Conservation (phyloP, 2,329 filamentous ascomycete genomes). For the Phaeosphaeria sp. region DNA sequence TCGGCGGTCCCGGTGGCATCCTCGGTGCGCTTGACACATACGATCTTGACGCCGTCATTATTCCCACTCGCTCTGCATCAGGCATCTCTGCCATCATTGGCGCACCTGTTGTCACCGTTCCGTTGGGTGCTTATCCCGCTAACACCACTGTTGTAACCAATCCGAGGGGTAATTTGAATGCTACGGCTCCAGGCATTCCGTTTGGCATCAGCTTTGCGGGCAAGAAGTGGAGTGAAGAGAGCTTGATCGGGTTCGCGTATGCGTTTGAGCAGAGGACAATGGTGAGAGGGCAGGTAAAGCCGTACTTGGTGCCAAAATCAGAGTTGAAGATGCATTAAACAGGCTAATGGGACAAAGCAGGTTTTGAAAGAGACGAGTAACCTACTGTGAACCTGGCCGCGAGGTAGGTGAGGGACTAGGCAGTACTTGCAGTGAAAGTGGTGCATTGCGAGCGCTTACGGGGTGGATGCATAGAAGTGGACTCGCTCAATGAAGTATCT, state of each 20-base stretch:
- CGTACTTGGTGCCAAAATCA: conserved; percentile 57
- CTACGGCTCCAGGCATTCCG: conserved; percentile 60
- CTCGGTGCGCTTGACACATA: conserved; percentile 64
- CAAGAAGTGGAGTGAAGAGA: conserved; percentile 65
- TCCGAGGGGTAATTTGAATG: conserved; percentile 58
- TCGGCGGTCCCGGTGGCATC: conserved; percentile 66
- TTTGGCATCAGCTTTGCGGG: conserved; percentile 72
- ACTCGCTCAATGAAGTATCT: no score
- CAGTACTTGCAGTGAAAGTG: background rate
- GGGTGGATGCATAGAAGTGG: no score
- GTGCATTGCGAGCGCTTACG: background rate
- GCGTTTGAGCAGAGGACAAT: conserved; percentile 70
- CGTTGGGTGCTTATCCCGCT: conserved; percentile 63
- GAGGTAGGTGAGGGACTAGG: background rate
- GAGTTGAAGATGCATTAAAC: conserved; percentile 45
- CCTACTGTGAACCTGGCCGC: conserved; percentile 41
- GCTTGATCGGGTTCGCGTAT: conserved; percentile 69
- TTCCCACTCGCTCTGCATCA: conserved; percentile 61
- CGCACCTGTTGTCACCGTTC: conserved; percentile 67
- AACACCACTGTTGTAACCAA: conserved; percentile 57
- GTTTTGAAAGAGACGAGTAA: no score
- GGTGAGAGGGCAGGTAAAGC: conserved; percentile 55
- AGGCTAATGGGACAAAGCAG: no score
- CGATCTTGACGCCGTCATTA: conserved; percentile 66
- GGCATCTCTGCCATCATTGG: conserved; percentile 63